Percentiles rank a stretch among this genome's conserved stretches.
These are phyloP conservation scores for Allium fistulosum DNA, from an alignment of 106 monocot species.

Conservation along the genomic window DNA sequence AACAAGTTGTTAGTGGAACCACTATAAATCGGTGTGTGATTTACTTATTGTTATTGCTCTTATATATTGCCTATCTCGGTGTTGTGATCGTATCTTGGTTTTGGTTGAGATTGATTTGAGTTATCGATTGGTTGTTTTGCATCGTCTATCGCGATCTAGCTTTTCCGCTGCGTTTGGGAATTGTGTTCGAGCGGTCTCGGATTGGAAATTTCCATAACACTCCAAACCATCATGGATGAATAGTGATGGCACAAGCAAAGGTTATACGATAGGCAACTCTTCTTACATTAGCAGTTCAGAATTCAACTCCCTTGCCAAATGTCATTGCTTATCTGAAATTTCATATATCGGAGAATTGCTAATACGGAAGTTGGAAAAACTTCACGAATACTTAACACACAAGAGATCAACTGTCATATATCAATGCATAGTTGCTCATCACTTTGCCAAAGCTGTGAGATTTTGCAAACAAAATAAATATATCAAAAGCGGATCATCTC, in stretches of 20 bases:
- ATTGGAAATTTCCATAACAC: too few species aligned
- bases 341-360: background rate
- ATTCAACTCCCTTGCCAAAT: background rate
- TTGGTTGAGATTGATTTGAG: too few species aligned
- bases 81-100: too few species aligned
- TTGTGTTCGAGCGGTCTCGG: too few species aligned
- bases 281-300: background rate
- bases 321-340: conserved; percentile 2
- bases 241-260: background rate
- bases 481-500: background rate
- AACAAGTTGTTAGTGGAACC: too few species aligned
- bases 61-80: too few species aligned
- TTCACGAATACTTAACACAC: background rate
- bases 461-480: background rate
- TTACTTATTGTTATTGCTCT: too few species aligned
- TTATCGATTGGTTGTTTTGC: too few species aligned
- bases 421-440: background rate
- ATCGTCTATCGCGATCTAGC: too few species aligned
- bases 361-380: conserved; percentile 7
- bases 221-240: background rate
- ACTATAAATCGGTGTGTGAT: too few species aligned
- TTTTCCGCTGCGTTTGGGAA: too few species aligned
- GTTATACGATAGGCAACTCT: background rate
- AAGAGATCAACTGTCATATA: background rate
- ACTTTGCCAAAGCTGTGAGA: background rate